phyloP scores from a whole-genome alignment of 2,329 filamentous ascomycete species.

The Fusarium torulosum region DNA sequence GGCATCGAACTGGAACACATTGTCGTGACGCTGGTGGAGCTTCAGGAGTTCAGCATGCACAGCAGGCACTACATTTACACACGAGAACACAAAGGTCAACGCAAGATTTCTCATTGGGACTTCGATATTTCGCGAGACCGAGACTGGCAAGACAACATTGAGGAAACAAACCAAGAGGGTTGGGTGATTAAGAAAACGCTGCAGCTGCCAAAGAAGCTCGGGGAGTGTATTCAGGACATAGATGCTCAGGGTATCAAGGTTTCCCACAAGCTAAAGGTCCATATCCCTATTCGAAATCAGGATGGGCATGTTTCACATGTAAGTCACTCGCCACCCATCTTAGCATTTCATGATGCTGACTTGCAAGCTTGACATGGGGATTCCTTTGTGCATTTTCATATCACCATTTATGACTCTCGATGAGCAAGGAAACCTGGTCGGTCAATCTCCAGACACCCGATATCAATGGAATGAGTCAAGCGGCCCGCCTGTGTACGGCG shows the following conservation, averaged over 20 bases:
- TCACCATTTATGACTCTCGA: conserved; percentile 91
- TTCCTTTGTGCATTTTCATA: conserved; percentile 92
- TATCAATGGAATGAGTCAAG: conserved; percentile 68
- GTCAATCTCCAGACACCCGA: conserved; percentile 62
- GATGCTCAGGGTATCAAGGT: conserved; percentile 90
- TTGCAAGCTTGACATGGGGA: conserved; percentile 79
- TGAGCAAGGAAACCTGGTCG: conserved; percentile 82
- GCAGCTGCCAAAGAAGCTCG: conserved; percentile 82
- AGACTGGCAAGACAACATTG: conserved; percentile 76
- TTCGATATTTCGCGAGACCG: conserved; percentile 66
- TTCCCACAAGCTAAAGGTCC: conserved; percentile 89
- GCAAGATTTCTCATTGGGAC: conserved; percentile 71
- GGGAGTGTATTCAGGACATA: conserved; percentile 87
- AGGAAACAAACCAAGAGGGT: conserved; percentile 74
- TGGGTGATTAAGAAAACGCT: conserved; percentile 70
- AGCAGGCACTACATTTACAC: conserved; percentile 59
- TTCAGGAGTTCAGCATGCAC: conserved; percentile 72
- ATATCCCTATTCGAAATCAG: conserved; percentile 89
- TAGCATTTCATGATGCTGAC: neutral
- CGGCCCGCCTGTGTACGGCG: conserved; percentile 89
- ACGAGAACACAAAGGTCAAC: conserved; percentile 71
- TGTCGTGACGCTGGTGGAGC: conserved; percentile 81
- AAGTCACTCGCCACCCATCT: conserved; percentile 42
- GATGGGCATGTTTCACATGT: conserved; percentile 94
- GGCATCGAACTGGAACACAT: conserved; percentile 85